Base-by-base conservation (phyloP, 1,284 basidiomycete genomes). In the Cryptococcus wingfieldii region DNA sequence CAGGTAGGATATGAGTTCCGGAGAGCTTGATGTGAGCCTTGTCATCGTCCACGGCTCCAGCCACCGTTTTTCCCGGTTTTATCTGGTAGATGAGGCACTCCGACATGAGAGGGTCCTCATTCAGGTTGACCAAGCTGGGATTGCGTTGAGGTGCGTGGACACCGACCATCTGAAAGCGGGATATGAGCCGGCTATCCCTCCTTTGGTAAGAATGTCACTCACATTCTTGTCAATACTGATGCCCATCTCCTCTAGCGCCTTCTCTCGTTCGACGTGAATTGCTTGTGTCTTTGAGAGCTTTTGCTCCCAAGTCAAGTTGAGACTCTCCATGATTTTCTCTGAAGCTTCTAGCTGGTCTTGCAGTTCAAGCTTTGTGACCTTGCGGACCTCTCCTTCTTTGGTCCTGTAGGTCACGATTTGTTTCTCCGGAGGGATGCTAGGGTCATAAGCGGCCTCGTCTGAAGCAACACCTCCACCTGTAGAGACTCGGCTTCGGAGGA, bases 91-190 rank as follows among this genome's bases (percentile, higher is more conserved):
- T 88, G 61, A 95, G 79, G 77, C 91, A 94, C 58, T 80, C 79
- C 42, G 73, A 77, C 78, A 79, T 79, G 51, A 79, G 66, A 18
- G 78, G 78, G 53, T 80, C 59, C 83, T 92, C 90, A 75, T 93
- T 93, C 85, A 97, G 78, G 77, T 97, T 97, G 69, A 97, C 93
- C 61, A 97, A 79, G 79, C 95, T 92, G 4, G 94, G 93, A 84
- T 91, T 92, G 84, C 87, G 92, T 82, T 97, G 98, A n/a, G 95
- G 95, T n/a, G 95, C 94, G 79, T 97, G 92, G 50, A 98, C 91
- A 18, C 75, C 71, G 16, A 74, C 70, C 51, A 76, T 58, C 65
- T 74, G 44, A 8, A 23, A 46, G 39, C 16, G 14, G 7, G 7
- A 42, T 7, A 19, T 18, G 12, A 54, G 23, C 41, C 28, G 28